Evolutionary conservation across 495 filamentous ascomycete species (phyloP).

Genomic region (Amphirosellinia nigrospora): DNA sequence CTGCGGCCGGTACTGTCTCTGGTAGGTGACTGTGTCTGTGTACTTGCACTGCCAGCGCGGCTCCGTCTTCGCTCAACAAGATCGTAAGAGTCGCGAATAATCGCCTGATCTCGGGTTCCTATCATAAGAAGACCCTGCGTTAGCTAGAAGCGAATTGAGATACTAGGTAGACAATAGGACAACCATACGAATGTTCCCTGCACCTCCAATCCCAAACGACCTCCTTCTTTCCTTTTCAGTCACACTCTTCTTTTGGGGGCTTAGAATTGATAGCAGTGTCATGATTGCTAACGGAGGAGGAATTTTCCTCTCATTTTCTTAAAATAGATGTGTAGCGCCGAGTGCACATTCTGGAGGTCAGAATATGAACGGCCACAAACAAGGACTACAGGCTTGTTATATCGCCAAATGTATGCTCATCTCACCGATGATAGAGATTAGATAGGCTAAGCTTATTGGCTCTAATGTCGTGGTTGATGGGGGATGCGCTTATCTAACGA

Average conservation of each 20-base stretch:
- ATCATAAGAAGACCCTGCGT: not conserved
- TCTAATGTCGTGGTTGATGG: not conserved
- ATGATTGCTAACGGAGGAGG: not conserved
- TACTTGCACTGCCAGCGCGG: not conserved
- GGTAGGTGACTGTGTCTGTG: not conserved
- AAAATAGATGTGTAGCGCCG: not conserved
- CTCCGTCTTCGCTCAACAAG: constrained; percentile 23
- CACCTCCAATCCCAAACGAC: constrained; percentile 44
- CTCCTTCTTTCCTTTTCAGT: constrained; percentile 27
- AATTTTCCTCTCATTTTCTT: not conserved
- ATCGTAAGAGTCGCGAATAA: constrained; percentile 10
- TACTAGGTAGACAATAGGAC: not conserved
- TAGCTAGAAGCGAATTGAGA: not conserved
- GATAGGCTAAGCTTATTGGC: constrained; percentile 9
- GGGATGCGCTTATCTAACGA: not conserved
- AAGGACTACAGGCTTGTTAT: not conserved
- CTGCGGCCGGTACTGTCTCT: not conserved
- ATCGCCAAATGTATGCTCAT: not conserved
- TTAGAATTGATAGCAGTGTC: constrained; percentile 6
- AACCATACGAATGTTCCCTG: constrained; percentile 40
- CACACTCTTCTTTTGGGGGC: constrained; percentile 8
- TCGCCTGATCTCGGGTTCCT: constrained; percentile 2
- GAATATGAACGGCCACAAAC: not conserved
- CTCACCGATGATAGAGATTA: not conserved
- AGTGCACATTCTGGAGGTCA: not conserved